Conservation (phyloP, 768 basidiomycete genomes). For the Pholiota microspora region DNA sequence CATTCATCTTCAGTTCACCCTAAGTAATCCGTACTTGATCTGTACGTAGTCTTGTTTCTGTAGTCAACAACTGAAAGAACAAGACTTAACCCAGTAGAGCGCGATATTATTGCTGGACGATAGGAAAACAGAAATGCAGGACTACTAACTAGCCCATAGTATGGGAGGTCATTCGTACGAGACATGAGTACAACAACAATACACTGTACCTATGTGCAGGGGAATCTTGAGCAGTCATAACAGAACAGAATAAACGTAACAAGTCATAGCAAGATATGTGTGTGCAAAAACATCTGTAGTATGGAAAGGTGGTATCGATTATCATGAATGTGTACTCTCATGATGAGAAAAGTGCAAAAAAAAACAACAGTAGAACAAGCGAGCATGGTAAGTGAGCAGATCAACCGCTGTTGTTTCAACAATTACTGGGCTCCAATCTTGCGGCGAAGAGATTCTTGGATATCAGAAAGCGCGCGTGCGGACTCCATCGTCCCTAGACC, state of each 20-base stretch:
- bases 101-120: not conserved
- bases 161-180: not conserved
- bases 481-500: conserved; percentile 66
- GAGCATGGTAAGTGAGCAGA: not conserved
- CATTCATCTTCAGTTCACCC: too few relatives aligned
- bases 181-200: not conserved
- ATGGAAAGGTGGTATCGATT: conserved; percentile 3
- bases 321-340: conserved; percentile 4
- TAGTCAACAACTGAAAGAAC: too few relatives aligned
- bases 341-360: not conserved
- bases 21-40: too few relatives aligned
- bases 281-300: conserved; percentile 1
- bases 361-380: not conserved
- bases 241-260: conserved; percentile 9
- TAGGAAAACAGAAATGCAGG: not conserved
- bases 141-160: not conserved
- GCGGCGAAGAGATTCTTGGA: conserved; percentile 68
- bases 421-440: conserved; percentile 34
- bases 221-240: conserved; percentile 1
- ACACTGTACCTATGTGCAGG: not conserved
- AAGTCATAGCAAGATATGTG: conserved; percentile 16
- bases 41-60: too few relatives aligned
- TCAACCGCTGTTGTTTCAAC: conserved; percentile 2
- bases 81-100: too few relatives aligned
- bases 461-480: conserved; percentile 67